Conservation (phyloP, 2,329 filamentous ascomycete genomes). For the Periconia macrospinosa region DNA sequence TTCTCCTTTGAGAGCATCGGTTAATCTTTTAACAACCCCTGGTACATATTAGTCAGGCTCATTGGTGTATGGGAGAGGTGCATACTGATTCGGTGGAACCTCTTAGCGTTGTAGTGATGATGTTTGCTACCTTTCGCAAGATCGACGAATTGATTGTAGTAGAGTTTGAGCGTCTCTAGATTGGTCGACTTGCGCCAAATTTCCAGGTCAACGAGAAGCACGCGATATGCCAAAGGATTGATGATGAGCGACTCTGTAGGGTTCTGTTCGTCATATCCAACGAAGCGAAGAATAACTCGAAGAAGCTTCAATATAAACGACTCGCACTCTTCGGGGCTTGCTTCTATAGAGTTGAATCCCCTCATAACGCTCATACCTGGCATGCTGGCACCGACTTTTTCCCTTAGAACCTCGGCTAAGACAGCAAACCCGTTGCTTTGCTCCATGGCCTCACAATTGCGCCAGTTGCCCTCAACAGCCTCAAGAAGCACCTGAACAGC, state of each 20-base stretch:
- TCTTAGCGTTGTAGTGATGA: slow-evolving; percentile 86
- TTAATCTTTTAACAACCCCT: slow-evolving; percentile 87
- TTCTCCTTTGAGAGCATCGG: slow-evolving; percentile 89
- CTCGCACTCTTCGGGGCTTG: slow-evolving; percentile 49
- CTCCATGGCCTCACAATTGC: slow-evolving; percentile 98
- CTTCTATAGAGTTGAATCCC: slow-evolving; percentile 42
- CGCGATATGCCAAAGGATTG: slow-evolving; percentile 91
- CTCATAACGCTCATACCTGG: slow-evolving; percentile 51
- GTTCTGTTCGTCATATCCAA: slow-evolving; percentile 80
- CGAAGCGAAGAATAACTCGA: slow-evolving; percentile 77
- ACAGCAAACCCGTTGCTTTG: slow-evolving; percentile 92
- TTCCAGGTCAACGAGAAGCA: slow-evolving; percentile 88
- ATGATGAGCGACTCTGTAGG: slow-evolving; percentile 90
- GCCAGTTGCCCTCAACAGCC: slow-evolving; percentile 87
- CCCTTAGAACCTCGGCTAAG: slow-evolving; percentile 77
- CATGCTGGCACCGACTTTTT: slow-evolving; percentile 67
- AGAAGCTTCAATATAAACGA: slow-evolving; percentile 64
- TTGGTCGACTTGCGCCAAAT: slow-evolving; percentile 81
- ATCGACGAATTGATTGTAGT: slow-evolving; percentile 87
- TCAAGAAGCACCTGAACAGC: slow-evolving; percentile 83
- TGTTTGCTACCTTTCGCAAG: slow-evolving; percentile 91
- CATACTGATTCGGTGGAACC: slow-evolving; percentile 87
- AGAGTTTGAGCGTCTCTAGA: slow-evolving; percentile 76
- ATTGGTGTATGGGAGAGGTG: slow-evolving; percentile 7
- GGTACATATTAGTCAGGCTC: slow-evolving; percentile 20